Conservation (phyloP, 345 rosid species). For the Turritis glabra region DNA sequence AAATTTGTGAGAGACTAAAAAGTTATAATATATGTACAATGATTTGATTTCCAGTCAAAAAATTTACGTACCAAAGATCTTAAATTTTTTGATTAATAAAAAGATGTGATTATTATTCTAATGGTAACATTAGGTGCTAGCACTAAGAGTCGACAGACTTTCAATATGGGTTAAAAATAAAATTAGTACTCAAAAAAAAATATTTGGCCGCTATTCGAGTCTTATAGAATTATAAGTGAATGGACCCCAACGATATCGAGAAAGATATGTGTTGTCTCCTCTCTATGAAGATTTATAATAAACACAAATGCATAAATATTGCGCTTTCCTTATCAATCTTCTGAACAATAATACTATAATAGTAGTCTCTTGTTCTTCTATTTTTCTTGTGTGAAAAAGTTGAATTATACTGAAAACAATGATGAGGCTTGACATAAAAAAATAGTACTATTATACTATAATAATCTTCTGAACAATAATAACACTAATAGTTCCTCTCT, state of each 20-base stretch:
- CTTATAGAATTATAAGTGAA: background rate
- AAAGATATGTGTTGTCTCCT: constrained; percentile 32
- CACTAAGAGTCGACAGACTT: background rate
- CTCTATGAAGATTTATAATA: background rate
- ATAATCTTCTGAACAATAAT: background rate
- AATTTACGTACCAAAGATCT: too few species aligned
- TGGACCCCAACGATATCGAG: constrained; percentile 22
- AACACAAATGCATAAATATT: background rate
- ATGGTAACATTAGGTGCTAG: too few species aligned
- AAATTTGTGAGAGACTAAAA: too few species aligned
- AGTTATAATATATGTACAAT: too few species aligned
- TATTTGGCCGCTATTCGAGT: background rate
- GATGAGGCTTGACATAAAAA: background rate
- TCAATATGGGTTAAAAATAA: background rate
- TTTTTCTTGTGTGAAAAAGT: background rate
- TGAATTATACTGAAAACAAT: background rate
- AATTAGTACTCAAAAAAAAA: too few species aligned
- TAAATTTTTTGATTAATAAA: too few species aligned
- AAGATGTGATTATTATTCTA: background rate
- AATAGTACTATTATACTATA: background rate
- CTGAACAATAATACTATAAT: background rate
- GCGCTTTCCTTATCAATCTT: background rate
- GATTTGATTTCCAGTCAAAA: too few species aligned
- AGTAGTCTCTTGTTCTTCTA: background rate
- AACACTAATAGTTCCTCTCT: background rate